Percentiles rank a stretch among this genome's conserved stretches.
These are phyloP conservation scores for Lagenidium giganteum DNA, from an alignment of 352 stramenopile genomes.

Conservation along the genomic window DNA sequence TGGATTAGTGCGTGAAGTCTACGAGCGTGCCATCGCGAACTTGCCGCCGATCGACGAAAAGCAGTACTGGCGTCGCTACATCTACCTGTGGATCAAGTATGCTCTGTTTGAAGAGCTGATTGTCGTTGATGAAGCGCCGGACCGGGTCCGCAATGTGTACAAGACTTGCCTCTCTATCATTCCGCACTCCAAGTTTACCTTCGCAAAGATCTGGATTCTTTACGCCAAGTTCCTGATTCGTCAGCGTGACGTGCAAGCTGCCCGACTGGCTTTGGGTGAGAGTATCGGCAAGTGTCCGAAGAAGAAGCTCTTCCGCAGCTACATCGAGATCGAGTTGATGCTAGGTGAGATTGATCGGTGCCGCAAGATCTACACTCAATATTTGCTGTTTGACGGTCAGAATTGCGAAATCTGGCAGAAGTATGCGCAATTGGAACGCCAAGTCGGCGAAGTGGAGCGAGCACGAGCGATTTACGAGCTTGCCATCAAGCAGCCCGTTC, in stretches of 20 bases:
- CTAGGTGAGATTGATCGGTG: slow-evolving; percentile 98
- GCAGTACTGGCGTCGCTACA: slow-evolving; percentile 97
- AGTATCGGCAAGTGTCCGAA: slow-evolving; percentile 93
- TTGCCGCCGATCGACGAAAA: slow-evolving; percentile 95
- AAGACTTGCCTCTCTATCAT: slow-evolving; percentile 92
- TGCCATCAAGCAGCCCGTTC: slow-evolving; percentile 89
- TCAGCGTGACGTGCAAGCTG: slow-evolving; percentile 88
- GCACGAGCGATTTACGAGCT: slow-evolving; percentile 96
- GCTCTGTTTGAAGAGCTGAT: slow-evolving; percentile 97
- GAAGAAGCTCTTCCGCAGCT: slow-evolving; percentile 90
- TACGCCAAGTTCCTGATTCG: slow-evolving; percentile 97
- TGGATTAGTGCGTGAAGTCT: slow-evolving; percentile 90
- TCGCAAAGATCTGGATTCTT: slow-evolving; percentile 98
- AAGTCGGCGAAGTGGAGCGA: slow-evolving; percentile 93
- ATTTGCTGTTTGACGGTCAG: slow-evolving; percentile 73
- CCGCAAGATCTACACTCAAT: slow-evolving; percentile 86
- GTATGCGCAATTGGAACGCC: slow-evolving; percentile 95
- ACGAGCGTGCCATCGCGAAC: slow-evolving; percentile 94
- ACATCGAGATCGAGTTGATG: slow-evolving; percentile 95
- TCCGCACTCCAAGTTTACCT: slow-evolving; percentile 96
- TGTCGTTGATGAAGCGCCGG: slow-evolving; percentile 51
- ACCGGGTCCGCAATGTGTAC: slow-evolving; percentile 92
- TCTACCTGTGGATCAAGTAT: slow-evolving; percentile 99
- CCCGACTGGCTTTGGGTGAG: slow-evolving; percentile 91
- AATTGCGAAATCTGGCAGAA: slow-evolving; percentile 94